Evolutionary conservation across 306 rosid genomes (phyloP), one percentile per base, ranked within the genome.

Genomic region (Castanospermum australe): DNA sequence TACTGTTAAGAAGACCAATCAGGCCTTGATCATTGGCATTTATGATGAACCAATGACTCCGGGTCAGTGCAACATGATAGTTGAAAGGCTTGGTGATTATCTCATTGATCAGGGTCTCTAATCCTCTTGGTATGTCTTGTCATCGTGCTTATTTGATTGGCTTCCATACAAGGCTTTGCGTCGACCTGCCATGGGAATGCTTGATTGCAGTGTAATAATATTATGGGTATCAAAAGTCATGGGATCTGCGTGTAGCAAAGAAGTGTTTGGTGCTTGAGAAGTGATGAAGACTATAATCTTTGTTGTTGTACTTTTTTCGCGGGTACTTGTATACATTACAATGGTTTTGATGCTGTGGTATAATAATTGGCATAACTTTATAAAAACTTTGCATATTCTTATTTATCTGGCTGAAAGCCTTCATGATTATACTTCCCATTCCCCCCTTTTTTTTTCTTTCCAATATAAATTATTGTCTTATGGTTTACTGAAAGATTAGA

Each of bases 51-150:
- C 98, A 61, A 89, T 93, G 94, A 78, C 94, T 47, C 88, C 98
- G 0, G 92, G 97, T 4, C 94, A 93, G 71, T 93, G 98, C 90
- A 91, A 93, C 87, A 84, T 91, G 94, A 67, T 93, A 73, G 98
- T 93, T 50, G 98, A 93, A 81, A 93, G 98, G 97, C 97, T 93
- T 71, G 98, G 97, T 39, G 98, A 93, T 85, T 93, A 93, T 70
- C 94, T 93, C 30, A 2, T 89, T 67, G 97, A 92, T 3, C 95
- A 90, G 92, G 87, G 89, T 87, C 89, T 93, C 71, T 93, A 79
- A 70, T 79, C 52, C 32, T 45, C 79, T 59, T 47, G 75, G 42
- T 76, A 82, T 79, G 85, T 81, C 82, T 57, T 66, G 77, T 67
- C 73, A 82, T 79, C 65, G 59, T 66, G 81, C 76, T 66, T 67